A percentile compares a stretch with the other conserved stretches of the same genome.
These are phyloP conservation scores for Phytophthora hibernalis DNA, from an alignment of 352 stramenopile genomes.

Conservation along the genomic window DNA sequence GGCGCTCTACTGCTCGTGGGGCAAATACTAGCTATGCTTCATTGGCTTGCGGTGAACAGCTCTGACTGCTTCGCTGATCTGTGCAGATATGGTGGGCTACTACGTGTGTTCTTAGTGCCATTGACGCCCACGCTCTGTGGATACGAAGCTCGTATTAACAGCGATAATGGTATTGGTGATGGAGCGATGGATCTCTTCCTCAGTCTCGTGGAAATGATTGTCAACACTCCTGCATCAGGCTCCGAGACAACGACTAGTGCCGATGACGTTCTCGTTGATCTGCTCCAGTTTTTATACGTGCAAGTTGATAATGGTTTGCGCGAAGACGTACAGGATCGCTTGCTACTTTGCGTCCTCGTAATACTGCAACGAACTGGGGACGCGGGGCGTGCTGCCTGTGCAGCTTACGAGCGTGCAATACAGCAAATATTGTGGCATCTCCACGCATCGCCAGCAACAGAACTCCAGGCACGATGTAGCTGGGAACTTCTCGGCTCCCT, in stretches of 20 bases:
- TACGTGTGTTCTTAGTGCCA: conserved; percentile 35
- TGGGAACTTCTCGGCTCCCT: conserved; percentile 67
- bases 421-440: conserved; percentile 62
- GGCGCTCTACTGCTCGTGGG: conserved; percentile 29
- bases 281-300: conserved; percentile 53
- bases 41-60: conserved; percentile 40
- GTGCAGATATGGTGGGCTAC: conserved; percentile 30
- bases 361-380: conserved; percentile 67
- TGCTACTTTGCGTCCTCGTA: conserved; percentile 61
- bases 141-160: neutral
- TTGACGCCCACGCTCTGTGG: conserved; percentile 30
- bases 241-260: conserved; percentile 38
- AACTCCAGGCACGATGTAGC: conserved; percentile 50
- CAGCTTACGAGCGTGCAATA: conserved; percentile 63
- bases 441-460: conserved; percentile 25
- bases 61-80: conserved; percentile 40
- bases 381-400: conserved; percentile 49
- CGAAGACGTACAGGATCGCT: conserved; percentile 43
- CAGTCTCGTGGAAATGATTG: conserved; percentile 44
- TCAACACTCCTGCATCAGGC: conserved; percentile 27
- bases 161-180: conserved; percentile 1
- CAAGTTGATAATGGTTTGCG: conserved; percentile 44
- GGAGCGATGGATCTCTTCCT: conserved; percentile 35
- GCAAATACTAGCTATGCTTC: conserved; percentile 40
- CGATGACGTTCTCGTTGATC: conserved; percentile 44